Base-by-base conservation (phyloP, 2,329 filamentous ascomycete genomes). In the Conoideocrella luteorostrata region DNA sequence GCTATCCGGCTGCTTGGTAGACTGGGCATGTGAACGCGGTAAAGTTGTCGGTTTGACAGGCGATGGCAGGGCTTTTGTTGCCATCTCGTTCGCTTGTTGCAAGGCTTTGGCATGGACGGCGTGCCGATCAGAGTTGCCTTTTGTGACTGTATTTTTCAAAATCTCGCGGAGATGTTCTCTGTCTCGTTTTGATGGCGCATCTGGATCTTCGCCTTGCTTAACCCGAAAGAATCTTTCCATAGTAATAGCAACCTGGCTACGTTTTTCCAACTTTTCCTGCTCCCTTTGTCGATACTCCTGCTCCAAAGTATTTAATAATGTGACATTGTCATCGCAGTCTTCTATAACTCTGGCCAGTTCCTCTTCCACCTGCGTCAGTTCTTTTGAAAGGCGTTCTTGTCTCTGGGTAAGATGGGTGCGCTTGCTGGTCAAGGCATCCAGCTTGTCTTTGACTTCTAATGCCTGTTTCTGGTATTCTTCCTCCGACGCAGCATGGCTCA, bases 361-460 rank as follows among this genome's bases (percentile, higher is more conserved):
- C 26, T 63, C 58, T 56, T 69, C 70, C n/a, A 62, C 52, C 33
- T 58, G 52, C 23, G 56, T 56, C 33, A 65, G 54, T 44, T 65
- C 58, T 22, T 49, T 53, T 2, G 53, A 51, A n/a, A 66, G 45
- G 4, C 56, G 54, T 7, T 47, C 49, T 30, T 58, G 57, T 10
- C 53, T 51, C 46, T 63, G 55, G 18, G 43, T 50, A 5, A 65
- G 50, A 37, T 60, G 47, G 12, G 48, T 50, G 15, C 56, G 56
- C 36, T 54, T 55, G 13, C 55, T 56, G 9, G 51, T 57, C 9
- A 65, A 44, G 7, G 48, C 55, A 39, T 53, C 55, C 4, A 63
- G 50, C 24, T 64, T 56, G 13, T 58, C 49, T 17, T 56, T 58
- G 32, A 55, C 46, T 21, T 57, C 56, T 7, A 53, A 53, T 13